phyloP scores from a whole-genome alignment of 805 yeast genomes.

The Blastobotrys parvus region DNA sequence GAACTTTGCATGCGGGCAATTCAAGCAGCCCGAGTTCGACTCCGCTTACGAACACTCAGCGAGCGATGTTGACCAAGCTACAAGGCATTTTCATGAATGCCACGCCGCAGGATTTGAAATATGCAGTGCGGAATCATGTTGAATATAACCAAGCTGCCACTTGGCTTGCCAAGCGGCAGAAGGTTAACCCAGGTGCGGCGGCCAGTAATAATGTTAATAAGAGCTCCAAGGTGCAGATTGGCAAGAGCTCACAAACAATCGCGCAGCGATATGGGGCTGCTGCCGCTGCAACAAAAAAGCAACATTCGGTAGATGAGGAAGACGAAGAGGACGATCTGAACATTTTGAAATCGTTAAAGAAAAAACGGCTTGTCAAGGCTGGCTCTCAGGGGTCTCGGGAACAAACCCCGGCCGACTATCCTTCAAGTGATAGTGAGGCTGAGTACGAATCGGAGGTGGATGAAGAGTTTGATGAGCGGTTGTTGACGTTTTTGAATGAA shows the following conservation, averaged over 20 bases:
- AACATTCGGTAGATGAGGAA: no score
- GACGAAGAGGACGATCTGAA: neutral
- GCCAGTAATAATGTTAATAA: neutral
- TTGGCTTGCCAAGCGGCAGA: neutral
- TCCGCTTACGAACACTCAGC: neutral
- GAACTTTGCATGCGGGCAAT: neutral
- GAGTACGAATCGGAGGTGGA: conserved; percentile 40
- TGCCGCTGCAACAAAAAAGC: neutral
- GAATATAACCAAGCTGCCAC: neutral
- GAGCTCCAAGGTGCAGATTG: conserved; percentile 5
- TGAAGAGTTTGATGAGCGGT: conserved; percentile 50
- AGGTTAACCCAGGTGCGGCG: neutral
- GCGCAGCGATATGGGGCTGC: neutral
- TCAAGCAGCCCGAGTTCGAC: neutral
- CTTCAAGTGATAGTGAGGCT: conserved; percentile 34
- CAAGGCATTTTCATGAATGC: neutral
- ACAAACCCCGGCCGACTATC: conserved; percentile 3
- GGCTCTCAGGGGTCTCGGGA: conserved; percentile 1
- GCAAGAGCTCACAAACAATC: neutral
- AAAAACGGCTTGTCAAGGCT: neutral
- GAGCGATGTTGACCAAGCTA: neutral
- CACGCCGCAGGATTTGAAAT: neutral
- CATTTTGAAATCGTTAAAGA: neutral
- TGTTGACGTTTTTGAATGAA: conserved; percentile 68
- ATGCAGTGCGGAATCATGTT: neutral